Evolutionary conservation across 2,329 filamentous ascomycete species (phyloP).

Genomic region (Alternaria solani): DNA sequence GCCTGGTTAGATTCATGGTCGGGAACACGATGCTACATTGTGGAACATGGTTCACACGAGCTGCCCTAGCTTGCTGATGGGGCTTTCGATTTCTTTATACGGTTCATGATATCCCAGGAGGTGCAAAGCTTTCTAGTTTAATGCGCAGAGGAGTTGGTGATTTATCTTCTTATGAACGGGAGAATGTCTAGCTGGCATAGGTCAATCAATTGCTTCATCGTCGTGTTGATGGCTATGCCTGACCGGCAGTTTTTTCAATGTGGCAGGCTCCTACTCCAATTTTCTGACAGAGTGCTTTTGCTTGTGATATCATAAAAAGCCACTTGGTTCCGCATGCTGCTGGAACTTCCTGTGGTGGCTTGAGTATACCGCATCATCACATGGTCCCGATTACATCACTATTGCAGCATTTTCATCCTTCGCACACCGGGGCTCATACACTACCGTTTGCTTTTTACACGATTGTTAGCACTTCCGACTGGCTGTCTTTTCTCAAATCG

Average conservation of each 20-base stretch:
- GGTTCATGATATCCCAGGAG: conserved; percentile 27
- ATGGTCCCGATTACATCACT: neutral
- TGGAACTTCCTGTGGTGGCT: neutral
- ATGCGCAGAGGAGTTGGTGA: conserved; percentile 14
- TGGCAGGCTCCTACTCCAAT: neutral
- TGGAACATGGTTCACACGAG: neutral
- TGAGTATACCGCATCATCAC: neutral
- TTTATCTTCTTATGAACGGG: conserved; percentile 4
- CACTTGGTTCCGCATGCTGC: neutral
- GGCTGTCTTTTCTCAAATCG: neutral
- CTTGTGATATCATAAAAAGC: neutral
- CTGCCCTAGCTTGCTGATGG: neutral
- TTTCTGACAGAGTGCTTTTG: neutral
- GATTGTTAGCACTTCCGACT: neutral
- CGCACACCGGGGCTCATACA: neutral
- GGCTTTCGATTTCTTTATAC: conserved; percentile 12
- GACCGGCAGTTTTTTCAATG: neutral
- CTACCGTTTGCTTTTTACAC: neutral
- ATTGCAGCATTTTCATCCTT: neutral
- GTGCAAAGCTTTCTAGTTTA: conserved; percentile 11
- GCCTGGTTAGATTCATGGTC: neutral
- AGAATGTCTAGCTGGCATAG: neutral
- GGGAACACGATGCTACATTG: neutral
- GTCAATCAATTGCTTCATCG: neutral
- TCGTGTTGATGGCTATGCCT: neutral